Evolutionary conservation across 2,329 filamentous ascomycete genomes (phyloP), one percentile per base, ranked within the genome.

Genomic region (Cercospora sp.): DNA sequence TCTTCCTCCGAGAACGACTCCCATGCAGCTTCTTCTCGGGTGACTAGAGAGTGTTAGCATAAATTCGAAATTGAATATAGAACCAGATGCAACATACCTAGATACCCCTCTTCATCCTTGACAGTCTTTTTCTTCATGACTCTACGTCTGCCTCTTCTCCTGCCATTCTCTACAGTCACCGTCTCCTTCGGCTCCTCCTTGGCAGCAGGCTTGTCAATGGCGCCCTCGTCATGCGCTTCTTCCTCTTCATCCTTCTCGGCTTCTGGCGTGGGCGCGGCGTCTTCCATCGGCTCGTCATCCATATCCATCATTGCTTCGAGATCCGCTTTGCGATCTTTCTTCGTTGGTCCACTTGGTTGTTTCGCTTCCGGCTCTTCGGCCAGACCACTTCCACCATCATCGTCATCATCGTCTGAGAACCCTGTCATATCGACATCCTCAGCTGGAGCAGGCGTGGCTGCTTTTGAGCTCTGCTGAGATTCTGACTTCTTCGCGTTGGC

Each of bases 1-100:
- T 97, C 93, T 71, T 96, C 93, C 77, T 97, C 94, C 0, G 93
- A 96, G 81, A 96, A 97, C 0, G 91, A 94, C 78, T 97, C 94
- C 94, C 94, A 97, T 0, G 86, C 90, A 0, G 87, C 81, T 76
- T 96, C 93, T 79, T 96, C 91, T 72, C 90, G 90, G 1, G 93
- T 97, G 33, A 97, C 94, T 95, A 73, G 45, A 69, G 31, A n/a
- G 0, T 30, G 63, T 75, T 67, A 76, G 73, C 64, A 23, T 57
- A 18, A 18, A 36, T 1, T 30, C n/a, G 5, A 10, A 9, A 23
- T 1, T 7, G 9, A 10, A 12, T 10, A 12, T 13, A 8, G 3
- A 20, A 16, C 8, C 5, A 3, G n/a, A 23, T 88, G 79, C 16
- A 20, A 18, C 55, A 0, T 84, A 94, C 92, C 91, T 68, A 97